A percentile compares a stretch with the other conserved stretches of the same genome.
phyloP scores from a whole-genome alignment of 2,329 filamentous ascomycete species.

The Pseudomassariella vexata region DNA sequence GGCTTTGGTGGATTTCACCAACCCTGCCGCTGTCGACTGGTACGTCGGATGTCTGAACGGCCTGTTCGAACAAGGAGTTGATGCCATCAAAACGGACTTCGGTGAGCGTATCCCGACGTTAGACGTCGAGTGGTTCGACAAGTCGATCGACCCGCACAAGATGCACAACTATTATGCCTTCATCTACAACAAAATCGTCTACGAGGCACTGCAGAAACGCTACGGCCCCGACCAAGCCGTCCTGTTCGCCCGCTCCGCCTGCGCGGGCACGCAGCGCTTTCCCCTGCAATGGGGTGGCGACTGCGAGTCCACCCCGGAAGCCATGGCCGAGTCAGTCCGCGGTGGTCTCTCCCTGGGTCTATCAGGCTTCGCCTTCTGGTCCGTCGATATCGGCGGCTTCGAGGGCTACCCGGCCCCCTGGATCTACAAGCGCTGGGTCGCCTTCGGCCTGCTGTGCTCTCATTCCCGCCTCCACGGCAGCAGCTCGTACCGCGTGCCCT shows the following conservation, averaged over 20 bases:
- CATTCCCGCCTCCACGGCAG: conserved; percentile 68
- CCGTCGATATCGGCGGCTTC: conserved; percentile 66
- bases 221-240: conserved; percentile 50
- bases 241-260: conserved; percentile 60
- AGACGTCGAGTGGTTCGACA: conserved; percentile 60
- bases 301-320: conserved; percentile 68
- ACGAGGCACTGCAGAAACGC: conserved; percentile 55
- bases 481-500: conserved; percentile 67
- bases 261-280: conserved; percentile 63
- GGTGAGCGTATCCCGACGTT: conserved; percentile 64
- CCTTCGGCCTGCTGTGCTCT: conserved; percentile 66
- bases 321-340: conserved; percentile 65
- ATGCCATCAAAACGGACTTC: conserved; percentile 72
- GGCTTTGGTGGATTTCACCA: conserved; percentile 70
- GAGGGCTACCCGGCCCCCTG: conserved; percentile 61
- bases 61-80: conserved; percentile 64
- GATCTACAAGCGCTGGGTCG: conserved; percentile 74
- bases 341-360: conserved; percentile 60
- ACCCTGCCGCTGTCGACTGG: conserved; percentile 62
- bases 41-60: conserved; percentile 55
- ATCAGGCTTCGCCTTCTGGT: conserved; percentile 63
- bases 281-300: conserved; percentile 70
- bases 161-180: conserved; percentile 80
- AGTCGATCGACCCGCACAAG: conserved; percentile 49
- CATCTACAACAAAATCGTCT: conserved; percentile 65